These are phyloP conservation scores for Mucor circinelloides DNA, from an alignment of 371 early-diverging fungal genomes.

Conservation along the genomic window DNA sequence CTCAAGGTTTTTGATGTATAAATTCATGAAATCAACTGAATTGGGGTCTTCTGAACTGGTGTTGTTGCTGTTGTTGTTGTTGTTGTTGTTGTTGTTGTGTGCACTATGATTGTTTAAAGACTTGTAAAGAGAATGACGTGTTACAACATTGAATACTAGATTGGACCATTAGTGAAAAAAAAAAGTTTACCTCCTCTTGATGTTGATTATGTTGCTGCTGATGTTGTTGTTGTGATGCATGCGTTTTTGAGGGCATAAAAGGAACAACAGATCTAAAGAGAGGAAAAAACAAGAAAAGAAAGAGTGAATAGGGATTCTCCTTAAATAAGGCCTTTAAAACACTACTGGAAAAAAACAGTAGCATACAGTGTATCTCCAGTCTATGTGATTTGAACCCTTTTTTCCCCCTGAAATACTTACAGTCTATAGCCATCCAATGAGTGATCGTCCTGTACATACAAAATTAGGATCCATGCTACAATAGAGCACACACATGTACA, in stretches of 20 bases:
- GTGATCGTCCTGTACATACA: constrained; percentile 38
- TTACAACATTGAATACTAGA: background rate
- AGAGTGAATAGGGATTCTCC: background rate
- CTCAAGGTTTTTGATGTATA: constrained; percentile 57
- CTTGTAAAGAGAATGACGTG: constrained; percentile 2
- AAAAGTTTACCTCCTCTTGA: constrained; percentile 14
- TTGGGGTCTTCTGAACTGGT: background rate
- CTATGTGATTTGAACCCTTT: background rate
- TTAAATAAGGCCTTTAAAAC: constrained; percentile 9
- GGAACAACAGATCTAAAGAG: constrained; percentile 26
- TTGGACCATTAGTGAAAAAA: background rate
- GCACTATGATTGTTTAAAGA: background rate
- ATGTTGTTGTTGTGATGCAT: constrained; percentile 7
- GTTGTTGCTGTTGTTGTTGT: background rate
- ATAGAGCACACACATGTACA: background rate
- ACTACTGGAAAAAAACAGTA: background rate
- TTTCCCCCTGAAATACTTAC: constrained; percentile 31
- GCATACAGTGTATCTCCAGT: background rate
- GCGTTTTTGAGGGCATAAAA: constrained; percentile 17
- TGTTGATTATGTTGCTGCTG: background rate
- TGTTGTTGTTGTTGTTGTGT: background rate
- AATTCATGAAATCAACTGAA: constrained; percentile 41
- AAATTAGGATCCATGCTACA: constrained; percentile 5
- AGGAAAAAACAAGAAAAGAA: background rate
- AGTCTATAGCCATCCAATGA: constrained; percentile 34